These are phyloP conservation scores for Pulveroboletus sp. DNA, from an alignment of 768 basidiomycete genomes.

Conservation along the genomic window DNA sequence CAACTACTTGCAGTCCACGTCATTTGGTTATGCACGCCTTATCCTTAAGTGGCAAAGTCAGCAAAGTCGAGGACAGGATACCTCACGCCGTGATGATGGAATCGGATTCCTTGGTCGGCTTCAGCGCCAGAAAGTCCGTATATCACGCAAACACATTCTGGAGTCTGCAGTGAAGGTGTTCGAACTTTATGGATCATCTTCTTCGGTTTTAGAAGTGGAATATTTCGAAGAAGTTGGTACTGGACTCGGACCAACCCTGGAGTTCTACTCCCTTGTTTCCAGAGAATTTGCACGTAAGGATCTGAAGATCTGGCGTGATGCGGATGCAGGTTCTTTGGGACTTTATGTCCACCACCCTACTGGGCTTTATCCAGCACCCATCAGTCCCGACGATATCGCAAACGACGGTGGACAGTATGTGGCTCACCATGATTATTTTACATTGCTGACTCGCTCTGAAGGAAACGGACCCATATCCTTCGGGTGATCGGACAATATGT, in stretches of 20 bases:
- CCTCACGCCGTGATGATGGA: conserved; percentile 80
- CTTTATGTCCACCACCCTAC: conserved; percentile 78
- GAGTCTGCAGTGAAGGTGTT: conserved; percentile 97
- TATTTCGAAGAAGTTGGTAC: conserved; percentile 99
- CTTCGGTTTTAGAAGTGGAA: conserved; percentile 93
- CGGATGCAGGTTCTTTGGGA: conserved; percentile 57
- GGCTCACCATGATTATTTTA: not conserved
- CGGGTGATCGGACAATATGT: conserved; percentile 93
- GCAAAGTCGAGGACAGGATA: conserved; percentile 73
- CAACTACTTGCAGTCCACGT: conserved; percentile 94
- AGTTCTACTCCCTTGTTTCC: conserved; percentile 97
- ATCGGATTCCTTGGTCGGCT: conserved; percentile 90
- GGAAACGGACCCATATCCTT: conserved; percentile 83
- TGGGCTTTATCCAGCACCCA: conserved; percentile 87
- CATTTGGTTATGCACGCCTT: conserved; percentile 94
- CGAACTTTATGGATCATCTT: conserved; percentile 92
- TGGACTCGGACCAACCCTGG: conserved; percentile 93
- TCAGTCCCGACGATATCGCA: conserved; percentile 61
- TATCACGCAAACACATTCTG: conserved; percentile 89
- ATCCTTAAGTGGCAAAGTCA: conserved; percentile 95
- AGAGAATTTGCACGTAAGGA: conserved; percentile 89
- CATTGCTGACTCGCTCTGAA: conserved; percentile 27
- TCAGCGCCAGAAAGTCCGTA: conserved; percentile 94
- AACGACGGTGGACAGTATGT: conserved; percentile 76
- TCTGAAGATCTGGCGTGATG: conserved; percentile 89